Evolutionary conservation across 1,139 yeast species (phyloP).

Genomic region (Yamadazyma sp.): DNA sequence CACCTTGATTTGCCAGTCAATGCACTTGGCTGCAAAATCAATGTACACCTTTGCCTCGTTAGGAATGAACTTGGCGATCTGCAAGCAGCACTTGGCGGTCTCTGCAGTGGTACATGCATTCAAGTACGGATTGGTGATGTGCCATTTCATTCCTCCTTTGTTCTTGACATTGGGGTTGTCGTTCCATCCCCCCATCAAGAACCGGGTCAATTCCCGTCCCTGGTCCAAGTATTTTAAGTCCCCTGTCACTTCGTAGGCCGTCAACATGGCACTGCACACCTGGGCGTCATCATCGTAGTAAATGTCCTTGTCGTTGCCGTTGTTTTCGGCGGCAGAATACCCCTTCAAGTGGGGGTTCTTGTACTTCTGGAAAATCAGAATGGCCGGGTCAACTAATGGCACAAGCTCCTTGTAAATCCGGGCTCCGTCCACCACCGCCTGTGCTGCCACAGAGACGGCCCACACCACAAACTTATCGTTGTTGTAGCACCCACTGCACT

Average conservation of each 20-base stretch:
- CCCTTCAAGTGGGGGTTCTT: conserved; percentile 53
- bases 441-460: conserved; percentile 68
- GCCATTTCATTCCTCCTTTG: conserved; percentile 71
- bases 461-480: conserved; percentile 61
- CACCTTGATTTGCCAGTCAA: conserved; percentile 53
- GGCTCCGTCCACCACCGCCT: conserved; percentile 62
- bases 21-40: conserved; percentile 54
- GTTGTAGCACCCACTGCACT: conserved; percentile 52
- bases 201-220: conserved; percentile 59
- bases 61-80: conserved; percentile 55
- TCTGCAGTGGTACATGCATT: conserved; percentile 72
- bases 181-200: conserved; percentile 70
- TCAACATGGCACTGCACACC: conserved; percentile 63
- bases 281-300: conserved; percentile 80
- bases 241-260: conserved; percentile 70
- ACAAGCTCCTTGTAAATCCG: conserved; percentile 56
- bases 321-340: conserved; percentile 59
- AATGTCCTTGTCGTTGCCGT: conserved; percentile 59
- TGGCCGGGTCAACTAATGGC: conserved; percentile 59
- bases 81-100: conserved; percentile 65
- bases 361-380: conserved; percentile 52
- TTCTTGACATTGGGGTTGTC: conserved; percentile 38
- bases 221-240: conserved; percentile 53
- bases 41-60: conserved; percentile 44
- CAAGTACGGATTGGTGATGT: conserved; percentile 56